Evolutionary conservation across 176 grass and related monocot species (phyloP), one percentile per base, ranked within the genome.

Genomic region (Musa itinerans): DNA sequence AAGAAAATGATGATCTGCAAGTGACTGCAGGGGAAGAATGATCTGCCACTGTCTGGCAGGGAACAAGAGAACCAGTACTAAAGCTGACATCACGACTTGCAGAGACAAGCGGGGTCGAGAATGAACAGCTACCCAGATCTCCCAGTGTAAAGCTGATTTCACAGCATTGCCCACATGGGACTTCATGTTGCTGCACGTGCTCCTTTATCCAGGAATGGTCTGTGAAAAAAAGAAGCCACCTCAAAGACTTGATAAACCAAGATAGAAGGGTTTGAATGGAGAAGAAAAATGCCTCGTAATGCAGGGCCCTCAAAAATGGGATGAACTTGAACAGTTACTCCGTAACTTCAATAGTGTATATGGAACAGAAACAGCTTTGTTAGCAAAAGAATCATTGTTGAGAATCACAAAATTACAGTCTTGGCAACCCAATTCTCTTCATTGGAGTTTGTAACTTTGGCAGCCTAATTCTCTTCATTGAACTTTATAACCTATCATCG

Each of bases 121-220:
- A 97, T 0, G 86, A 98, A 81, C 80, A 91, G 1, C 78, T 89
- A 14, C 88, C 72, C 0, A 78, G 52, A 23, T 89, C 84, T 34
- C 85, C 79, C 56, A 63, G 71, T 20, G 11, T 11, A 20, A 86
- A 55, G 8, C 69, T 66, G n/a, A 78, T 75, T 73, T 73, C 82
- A 34, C 79, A 71, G 71, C 83, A 78, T 34, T 74, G 65, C 27
- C 77, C 69, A 23, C 84, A 82, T 5, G 77, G 78, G n/a, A 80
- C 82, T 25, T 77, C 78, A 1, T 84, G 67, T 64, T 98, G 80
- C 1, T 89, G 81, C 0, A 65, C n/a, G 27, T 87, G 90, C 53
- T 89, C 80, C 74, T 68, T 86, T 75, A 99, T 91, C 90, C 95
- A 94, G 14, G 84, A 70, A 83, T 99, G 95, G 78, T 91, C 90